Conservation (phyloP, 345 rosid species). For the Eucalyptus leucophloia region DNA sequence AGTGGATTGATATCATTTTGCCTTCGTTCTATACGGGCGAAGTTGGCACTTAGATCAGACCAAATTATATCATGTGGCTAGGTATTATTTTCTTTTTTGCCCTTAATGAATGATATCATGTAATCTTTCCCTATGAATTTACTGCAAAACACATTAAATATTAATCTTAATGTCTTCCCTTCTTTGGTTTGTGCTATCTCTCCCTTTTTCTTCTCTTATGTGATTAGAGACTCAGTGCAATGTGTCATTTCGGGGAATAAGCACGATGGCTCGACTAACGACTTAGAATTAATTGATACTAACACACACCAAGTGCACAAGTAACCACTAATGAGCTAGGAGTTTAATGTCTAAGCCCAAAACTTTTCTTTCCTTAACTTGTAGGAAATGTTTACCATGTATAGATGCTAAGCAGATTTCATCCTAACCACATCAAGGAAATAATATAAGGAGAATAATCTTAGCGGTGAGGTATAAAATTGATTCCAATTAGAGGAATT, state of each 20-base stretch:
- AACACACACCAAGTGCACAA: not conserved
- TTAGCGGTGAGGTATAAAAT: not conserved
- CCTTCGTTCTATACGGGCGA: too few species aligned
- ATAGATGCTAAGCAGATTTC: not conserved
- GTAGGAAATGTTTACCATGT: not conserved
- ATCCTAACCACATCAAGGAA: not conserved
- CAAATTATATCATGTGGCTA: too few species aligned
- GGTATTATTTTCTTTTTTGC: not conserved
- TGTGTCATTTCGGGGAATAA: not conserved
- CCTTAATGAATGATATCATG: not conserved
- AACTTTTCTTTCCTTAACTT: not conserved
- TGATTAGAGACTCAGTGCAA: not conserved
- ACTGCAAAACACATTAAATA: not conserved
- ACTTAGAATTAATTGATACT: not conserved
- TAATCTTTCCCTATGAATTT: not conserved
- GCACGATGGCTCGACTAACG: not conserved
- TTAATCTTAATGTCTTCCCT: not conserved
- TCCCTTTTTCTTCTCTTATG: not conserved
- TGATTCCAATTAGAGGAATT: not conserved
- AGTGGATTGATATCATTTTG: too few species aligned
- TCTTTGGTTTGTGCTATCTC: not conserved
- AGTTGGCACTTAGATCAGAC: too few species aligned
- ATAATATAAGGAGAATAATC: not conserved
- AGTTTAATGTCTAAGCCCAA: not conserved
- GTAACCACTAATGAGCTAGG: not conserved